A percentile compares a stretch with the other conserved stretches of the same genome.
Conservation (phyloP, 2,329 filamentous ascomycete genomes). For the Leptodontidium sp. region DNA sequence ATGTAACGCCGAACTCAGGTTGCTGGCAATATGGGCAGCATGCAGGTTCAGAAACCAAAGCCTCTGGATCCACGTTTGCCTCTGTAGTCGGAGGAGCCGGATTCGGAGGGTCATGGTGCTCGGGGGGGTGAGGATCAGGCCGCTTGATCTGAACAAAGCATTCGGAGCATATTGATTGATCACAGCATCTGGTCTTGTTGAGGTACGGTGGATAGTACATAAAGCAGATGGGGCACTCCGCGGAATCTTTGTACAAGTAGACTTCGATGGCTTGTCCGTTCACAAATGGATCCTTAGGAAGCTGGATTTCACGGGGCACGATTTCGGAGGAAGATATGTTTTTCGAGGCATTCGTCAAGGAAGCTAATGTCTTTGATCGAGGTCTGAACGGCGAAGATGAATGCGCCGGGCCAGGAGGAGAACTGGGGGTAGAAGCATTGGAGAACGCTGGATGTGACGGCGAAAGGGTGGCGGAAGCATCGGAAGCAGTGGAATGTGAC, state of each 20-base stretch:
- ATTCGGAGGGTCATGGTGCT: conserved; percentile 55
- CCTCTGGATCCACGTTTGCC: conserved; percentile 56
- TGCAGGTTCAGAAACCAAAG: conserved; percentile 89
- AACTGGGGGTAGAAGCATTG: conserved; percentile 56
- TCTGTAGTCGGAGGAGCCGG: conserved; percentile 45
- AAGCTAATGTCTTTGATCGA: conserved; percentile 87
- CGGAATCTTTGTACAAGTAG: conserved; percentile 88
- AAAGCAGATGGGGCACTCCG: conserved; percentile 96
- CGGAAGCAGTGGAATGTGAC: conserved; percentile 81
- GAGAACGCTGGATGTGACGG: conserved; percentile 69
- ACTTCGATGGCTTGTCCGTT: conserved; percentile 96
- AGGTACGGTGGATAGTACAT: conserved; percentile 94
- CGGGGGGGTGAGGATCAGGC: conserved; percentile 87
- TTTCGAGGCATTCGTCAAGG: conserved; percentile 76
- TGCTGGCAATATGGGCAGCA: conserved; percentile 95
- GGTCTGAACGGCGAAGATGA: conserved; percentile 74
- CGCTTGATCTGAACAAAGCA: conserved; percentile 99
- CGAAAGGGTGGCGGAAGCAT: conserved; percentile 65
- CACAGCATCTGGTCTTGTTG: conserved; percentile 93
- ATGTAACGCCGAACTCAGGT: conserved; percentile 95
- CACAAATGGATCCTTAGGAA: conserved; percentile 85
- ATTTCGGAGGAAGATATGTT: conserved; percentile 78
- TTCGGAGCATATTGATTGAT: conserved; percentile 96
- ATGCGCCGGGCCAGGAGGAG: conserved; percentile 52
- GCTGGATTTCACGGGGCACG: conserved; percentile 76